Conservation (phyloP, 2,329 filamentous ascomycete genomes). For the Hypoxylon sp. region DNA sequence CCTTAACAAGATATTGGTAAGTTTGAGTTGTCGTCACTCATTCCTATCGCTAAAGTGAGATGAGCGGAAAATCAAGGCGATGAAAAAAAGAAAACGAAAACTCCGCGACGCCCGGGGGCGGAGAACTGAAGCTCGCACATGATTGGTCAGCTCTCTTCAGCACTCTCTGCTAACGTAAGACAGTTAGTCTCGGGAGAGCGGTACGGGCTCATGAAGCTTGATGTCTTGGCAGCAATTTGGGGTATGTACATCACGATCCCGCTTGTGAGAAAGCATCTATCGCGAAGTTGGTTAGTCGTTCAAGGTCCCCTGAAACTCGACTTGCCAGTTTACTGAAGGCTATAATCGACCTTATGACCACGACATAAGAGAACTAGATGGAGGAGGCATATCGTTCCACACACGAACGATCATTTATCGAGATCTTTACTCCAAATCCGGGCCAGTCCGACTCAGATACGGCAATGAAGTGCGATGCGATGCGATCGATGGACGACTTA, state of each 20-base stretch:
- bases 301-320: conserved; percentile 22
- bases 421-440: conserved; percentile 40
- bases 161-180: conserved; percentile 35
- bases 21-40: conserved; percentile 24
- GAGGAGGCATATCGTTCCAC: conserved; percentile 28
- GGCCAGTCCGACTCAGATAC: conserved; percentile 32
- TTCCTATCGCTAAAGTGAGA: conserved; percentile 14
- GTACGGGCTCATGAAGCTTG: conserved; percentile 41
- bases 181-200: conserved; percentile 45
- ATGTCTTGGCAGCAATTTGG: conserved; percentile 40
- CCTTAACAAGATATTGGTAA: conserved; percentile 26
- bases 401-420: conserved; percentile 34
- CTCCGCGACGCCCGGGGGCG: conserved; percentile 41
- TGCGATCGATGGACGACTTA: conserved; percentile 39
- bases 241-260: conserved; percentile 35
- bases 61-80: conserved; percentile 32
- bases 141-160: conserved; percentile 33
- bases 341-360: conserved; percentile 22
- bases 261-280: conserved; percentile 23
- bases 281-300: conserved; percentile 26
- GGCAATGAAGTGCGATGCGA: conserved; percentile 33
- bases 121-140: conserved; percentile 20
- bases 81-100: conserved; percentile 26
- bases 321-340: conserved; percentile 5
- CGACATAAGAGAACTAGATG: conserved; percentile 20